Percentiles rank a stretch among this genome's conserved stretches.
phyloP scores from a whole-genome alignment of 345 rosid species.

The Geranium brycei region DNA sequence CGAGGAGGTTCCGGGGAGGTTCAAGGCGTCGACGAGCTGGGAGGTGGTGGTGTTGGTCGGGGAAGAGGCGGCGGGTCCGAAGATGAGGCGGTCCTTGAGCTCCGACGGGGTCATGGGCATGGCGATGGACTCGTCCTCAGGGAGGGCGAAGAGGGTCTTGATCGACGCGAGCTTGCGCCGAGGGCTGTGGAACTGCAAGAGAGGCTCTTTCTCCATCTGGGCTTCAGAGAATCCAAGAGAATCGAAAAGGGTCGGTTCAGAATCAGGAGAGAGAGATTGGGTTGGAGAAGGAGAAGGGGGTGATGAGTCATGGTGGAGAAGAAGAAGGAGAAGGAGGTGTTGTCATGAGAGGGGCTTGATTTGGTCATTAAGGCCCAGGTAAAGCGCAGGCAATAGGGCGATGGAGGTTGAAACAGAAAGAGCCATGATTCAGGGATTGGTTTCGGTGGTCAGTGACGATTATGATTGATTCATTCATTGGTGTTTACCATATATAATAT shows the following conservation, averaged over 20 bases:
- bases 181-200: conserved; percentile 38
- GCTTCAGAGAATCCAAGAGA: conserved; percentile 15
- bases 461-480: neutral
- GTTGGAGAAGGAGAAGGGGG: neutral
- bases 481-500: too few relatives aligned
- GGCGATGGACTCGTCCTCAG: conserved; percentile 52
- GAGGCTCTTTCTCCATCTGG: conserved; percentile 46
- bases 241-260: neutral
- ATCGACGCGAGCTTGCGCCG: conserved; percentile 18
- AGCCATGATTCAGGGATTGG: neutral
- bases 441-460: neutral
- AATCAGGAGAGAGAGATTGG: neutral
- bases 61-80: conserved; percentile 41
- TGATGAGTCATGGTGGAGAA: neutral
- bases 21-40: conserved; percentile 35
- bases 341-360: neutral
- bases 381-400: neutral
- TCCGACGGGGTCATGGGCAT: conserved; percentile 53
- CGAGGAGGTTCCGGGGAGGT: conserved; percentile 27
- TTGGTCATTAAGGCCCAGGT: neutral
- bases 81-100: conserved; percentile 56
- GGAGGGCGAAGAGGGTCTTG: conserved; percentile 44
- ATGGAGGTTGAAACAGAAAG: neutral
- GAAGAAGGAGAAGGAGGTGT: neutral
- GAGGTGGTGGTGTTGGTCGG: conserved; percentile 23